Base-by-base conservation (phyloP, 257 asterid species). In the Mentha longifolia region DNA sequence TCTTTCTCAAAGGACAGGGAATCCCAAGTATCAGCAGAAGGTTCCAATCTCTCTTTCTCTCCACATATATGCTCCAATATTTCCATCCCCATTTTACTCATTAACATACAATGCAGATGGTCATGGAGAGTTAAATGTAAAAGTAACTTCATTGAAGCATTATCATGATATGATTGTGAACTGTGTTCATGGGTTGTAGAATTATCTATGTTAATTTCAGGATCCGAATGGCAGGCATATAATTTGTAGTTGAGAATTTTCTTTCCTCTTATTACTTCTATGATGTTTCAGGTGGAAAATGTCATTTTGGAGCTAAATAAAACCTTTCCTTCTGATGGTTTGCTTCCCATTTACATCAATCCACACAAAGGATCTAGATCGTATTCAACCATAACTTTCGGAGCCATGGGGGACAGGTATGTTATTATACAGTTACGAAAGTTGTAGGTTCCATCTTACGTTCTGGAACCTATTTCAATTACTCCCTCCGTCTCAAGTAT, bases 381-480 rank as follows among this genome's bases (percentile, higher is more conserved):
- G 2, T 83, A 89, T 79, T 87, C 99, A 61, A 81, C 99, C 77
- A 88, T 95, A 52, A 95, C 99, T 54, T 95, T 92, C 83, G 99
- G 99, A 70, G 99, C 99, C 77, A 92, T 95, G 99, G 99, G 99
- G 46, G 99, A 95, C 92, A 95, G 99, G 99, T 95, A 74, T 60
- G 35, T 68, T 71, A 52, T 75, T 65, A 67, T 74, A 62, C 74
- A 22, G 68, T 19, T 54, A 41, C 67, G 68, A 30, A 56, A 28
- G 30, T n/a, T 46, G 16, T 73, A 49, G 9, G 41, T 2, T 50
- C 61, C 17, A 55, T 63, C 65, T 61, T 62, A 30, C 50, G 63
- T 50, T 60, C 22, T 69, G 66, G 51, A 39, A 50, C 13, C 46
- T 17, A 55, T 52, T 47, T 13, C 37, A 66, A 58, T 69, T 41